Evolutionary conservation across 2,329 filamentous ascomycete species (phyloP).

Genomic region (Dothiorella sarmentorum): DNA sequence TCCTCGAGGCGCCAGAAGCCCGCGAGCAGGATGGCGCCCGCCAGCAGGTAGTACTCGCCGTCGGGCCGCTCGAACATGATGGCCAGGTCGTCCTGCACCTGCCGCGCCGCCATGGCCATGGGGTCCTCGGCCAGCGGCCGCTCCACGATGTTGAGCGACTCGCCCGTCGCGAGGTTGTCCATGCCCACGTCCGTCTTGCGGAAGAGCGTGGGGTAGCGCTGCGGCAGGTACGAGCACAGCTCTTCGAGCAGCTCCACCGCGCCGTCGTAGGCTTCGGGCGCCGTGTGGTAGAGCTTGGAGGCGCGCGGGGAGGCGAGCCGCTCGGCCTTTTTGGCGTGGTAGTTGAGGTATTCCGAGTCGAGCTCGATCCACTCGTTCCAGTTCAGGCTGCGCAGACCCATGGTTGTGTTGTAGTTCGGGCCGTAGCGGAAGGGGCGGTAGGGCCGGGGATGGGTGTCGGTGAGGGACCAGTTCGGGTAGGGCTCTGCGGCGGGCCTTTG

Average conservation of each 20-base stretch:
- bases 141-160: slow-evolving; percentile 65
- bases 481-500: slow-evolving; percentile 57
- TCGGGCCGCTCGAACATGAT: slow-evolving; percentile 76
- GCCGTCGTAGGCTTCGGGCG: slow-evolving; percentile 66
- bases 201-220: slow-evolving; percentile 72
- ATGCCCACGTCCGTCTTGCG: slow-evolving; percentile 61
- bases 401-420: slow-evolving; percentile 71
- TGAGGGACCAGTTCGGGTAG: slow-evolving; percentile 66
- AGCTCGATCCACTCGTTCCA: slow-evolving; percentile 80
- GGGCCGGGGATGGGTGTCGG: slow-evolving; percentile 66
- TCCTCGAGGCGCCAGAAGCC: slow-evolving; percentile 82
- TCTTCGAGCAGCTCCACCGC: slow-evolving; percentile 76
- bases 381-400: slow-evolving; percentile 69
- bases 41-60: slow-evolving; percentile 76
- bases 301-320: slow-evolving; percentile 64
- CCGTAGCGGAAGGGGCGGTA: slow-evolving; percentile 78
- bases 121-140: slow-evolving; percentile 70
- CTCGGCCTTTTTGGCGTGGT: slow-evolving; percentile 66
- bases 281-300: slow-evolving; percentile 63
- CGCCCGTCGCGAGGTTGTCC: slow-evolving; percentile 67
- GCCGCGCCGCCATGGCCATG: slow-evolving; percentile 68
- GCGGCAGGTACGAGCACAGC: slow-evolving; percentile 65
- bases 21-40: slow-evolving; percentile 70
- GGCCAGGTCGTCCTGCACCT: slow-evolving; percentile 78
- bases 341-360: slow-evolving; percentile 73